phyloP scores from a whole-genome alignment of 192 early-diverging fungal genomes.

The Backusella parvicylindrica region DNA sequence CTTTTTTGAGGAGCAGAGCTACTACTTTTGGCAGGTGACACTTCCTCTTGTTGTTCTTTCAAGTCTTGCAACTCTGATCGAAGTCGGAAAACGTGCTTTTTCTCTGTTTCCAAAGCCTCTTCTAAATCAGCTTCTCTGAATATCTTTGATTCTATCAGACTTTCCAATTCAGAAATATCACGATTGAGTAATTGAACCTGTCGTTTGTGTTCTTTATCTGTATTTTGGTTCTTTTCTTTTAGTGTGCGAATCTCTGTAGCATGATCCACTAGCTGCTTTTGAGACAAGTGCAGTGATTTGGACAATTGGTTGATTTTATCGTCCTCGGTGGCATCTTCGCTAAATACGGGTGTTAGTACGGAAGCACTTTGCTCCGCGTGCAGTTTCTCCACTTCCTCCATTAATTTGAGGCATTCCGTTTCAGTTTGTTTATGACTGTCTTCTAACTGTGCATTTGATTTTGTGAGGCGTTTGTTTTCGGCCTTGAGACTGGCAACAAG shows the following conservation, averaged over 20 bases:
- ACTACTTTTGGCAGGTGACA: background rate
- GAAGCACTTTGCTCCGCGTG: conserved; percentile 41
- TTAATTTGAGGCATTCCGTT: conserved; percentile 66
- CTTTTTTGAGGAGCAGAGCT: background rate
- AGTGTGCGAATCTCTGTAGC: conserved; percentile 48
- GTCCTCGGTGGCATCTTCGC: background rate
- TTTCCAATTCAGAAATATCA: conserved; percentile 63
- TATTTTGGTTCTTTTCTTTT: conserved; percentile 46
- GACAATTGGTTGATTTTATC: conserved; percentile 34
- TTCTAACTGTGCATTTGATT: conserved; percentile 49
- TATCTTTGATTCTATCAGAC: conserved; percentile 69
- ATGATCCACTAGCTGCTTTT: conserved; percentile 47
- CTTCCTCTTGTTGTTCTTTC: conserved; percentile 21
- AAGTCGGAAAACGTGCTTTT: conserved; percentile 38
- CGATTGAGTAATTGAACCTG: conserved; percentile 59
- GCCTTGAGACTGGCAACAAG: conserved; percentile 42
- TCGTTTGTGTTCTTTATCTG: conserved; percentile 56
- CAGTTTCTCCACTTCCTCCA: conserved; percentile 75
- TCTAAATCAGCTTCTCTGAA: conserved; percentile 71
- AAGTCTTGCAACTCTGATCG: conserved; percentile 48
- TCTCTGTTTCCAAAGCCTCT: conserved; percentile 49
- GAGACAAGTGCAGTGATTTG: conserved; percentile 37
- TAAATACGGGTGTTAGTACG: background rate
- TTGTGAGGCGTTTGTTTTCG: conserved; percentile 51
- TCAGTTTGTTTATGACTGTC: conserved; percentile 67